phyloP scores from a whole-genome alignment of 371 early-diverging fungal genomes.

The Mucor indicus region DNA sequence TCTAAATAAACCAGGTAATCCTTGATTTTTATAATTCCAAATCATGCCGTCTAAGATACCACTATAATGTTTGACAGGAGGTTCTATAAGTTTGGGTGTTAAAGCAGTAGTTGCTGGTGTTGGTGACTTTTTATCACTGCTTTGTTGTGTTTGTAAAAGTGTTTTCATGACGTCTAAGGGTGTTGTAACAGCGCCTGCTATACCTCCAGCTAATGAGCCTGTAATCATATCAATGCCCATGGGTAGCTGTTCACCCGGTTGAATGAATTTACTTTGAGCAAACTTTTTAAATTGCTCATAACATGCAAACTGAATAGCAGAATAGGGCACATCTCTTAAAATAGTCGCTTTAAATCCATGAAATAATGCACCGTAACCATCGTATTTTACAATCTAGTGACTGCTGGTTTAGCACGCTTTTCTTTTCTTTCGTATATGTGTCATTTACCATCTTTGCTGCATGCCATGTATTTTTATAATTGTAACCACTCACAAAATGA shows the following conservation, averaged over 20 bases:
- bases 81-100: slow-evolving; percentile 1
- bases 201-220: slow-evolving; percentile 66
- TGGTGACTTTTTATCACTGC: slow-evolving; percentile 20
- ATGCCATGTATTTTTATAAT: slow-evolving; percentile 71
- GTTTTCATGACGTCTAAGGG: slow-evolving; percentile 73
- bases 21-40: slow-evolving; percentile 62
- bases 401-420: no score
- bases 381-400: slow-evolving; percentile 58
- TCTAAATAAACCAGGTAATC: slow-evolving; percentile 60
- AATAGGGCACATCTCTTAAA: slow-evolving; percentile 70
- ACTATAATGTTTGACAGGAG: slow-evolving; percentile 50
- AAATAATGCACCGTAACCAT: slow-evolving; percentile 62
- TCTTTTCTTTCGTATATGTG: not conserved
- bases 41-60: slow-evolving; percentile 64
- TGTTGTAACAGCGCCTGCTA: slow-evolving; percentile 69
- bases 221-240: slow-evolving; percentile 53
- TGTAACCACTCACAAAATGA: slow-evolving; percentile 71
- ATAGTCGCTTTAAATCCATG: slow-evolving; percentile 69
- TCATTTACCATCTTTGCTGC: slow-evolving; percentile 61
- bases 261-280: slow-evolving; percentile 25
- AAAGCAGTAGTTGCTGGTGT: slow-evolving; percentile 12
- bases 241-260: slow-evolving; percentile 38
- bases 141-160: slow-evolving; percentile 61
- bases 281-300: slow-evolving; percentile 59
- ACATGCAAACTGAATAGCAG: slow-evolving; percentile 70